These are phyloP conservation scores for Leucocoprinus leucothites DNA, from an alignment of 768 basidiomycete genomes.

Conservation along the genomic window DNA sequence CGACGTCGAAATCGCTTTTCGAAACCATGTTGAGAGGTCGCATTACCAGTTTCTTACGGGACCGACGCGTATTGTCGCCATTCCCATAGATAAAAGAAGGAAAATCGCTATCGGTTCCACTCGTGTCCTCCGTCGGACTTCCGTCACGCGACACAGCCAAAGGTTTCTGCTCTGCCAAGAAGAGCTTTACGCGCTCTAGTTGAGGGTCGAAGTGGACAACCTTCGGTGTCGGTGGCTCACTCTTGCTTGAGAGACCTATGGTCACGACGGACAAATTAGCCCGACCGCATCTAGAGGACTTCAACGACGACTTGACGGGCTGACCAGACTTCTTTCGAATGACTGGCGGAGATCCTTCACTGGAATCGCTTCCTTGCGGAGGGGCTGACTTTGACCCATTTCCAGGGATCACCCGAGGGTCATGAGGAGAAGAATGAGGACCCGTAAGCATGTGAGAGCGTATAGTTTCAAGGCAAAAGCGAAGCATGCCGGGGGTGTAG, in stretches of 20 bases:
- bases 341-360: constrained; percentile 37
- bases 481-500: constrained; percentile 39
- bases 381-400: constrained; percentile 23
- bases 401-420: constrained; percentile 26
- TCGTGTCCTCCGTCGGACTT: constrained; percentile 81
- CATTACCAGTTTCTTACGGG: constrained; percentile 49
- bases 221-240: constrained; percentile 83
- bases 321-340: constrained; percentile 94
- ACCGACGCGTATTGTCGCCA: constrained; percentile 26
- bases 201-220: constrained; percentile 91
- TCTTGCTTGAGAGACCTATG: constrained; percentile 48
- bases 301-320: constrained; percentile 88
- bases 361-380: constrained; percentile 20
- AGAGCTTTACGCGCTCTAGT: constrained; percentile 92
- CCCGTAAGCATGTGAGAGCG: constrained; percentile 11
- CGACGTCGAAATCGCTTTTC: constrained; percentile 31
- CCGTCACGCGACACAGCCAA: constrained; percentile 90
- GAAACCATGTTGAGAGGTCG: constrained; percentile 66
- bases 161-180: constrained; percentile 93
- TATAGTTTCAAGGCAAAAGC: constrained; percentile 23
- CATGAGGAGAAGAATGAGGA: constrained; percentile 8
- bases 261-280: constrained; percentile 53
- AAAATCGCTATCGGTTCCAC: constrained; percentile 76
- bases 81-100: constrained; percentile 63
- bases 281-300: constrained; percentile 55